Evolutionary conservation across 78 protist genomes (phyloP), one percentile per base, ranked within the genome.

Genomic region (Guillardia theta): DNA sequence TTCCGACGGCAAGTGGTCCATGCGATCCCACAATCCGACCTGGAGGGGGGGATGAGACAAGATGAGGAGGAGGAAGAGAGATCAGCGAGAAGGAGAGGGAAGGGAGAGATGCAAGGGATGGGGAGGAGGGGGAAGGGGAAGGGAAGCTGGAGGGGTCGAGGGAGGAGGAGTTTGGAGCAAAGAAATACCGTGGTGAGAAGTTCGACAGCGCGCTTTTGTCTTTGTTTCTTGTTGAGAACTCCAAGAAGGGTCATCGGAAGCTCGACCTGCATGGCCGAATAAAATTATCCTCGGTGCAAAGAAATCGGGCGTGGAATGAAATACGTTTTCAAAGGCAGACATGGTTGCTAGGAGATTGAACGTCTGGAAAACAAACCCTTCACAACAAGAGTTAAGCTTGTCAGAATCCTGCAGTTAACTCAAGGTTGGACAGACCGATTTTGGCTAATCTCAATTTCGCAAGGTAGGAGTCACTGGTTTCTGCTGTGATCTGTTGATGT

Each of bases 281-380:
- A 15, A n/a, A n/a, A n/a, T n/a, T n/a, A n/a, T n/a, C n/a, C n/a
- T n/a, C 58, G 58, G 15, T 50, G 58, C 30, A 50, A 50, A 15
- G 58, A 15, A 50, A 15, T 10, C 30, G 58, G 58, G 15, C 30
- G 58, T 10, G 58, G 58, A 50, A 15, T 10, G 58, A 15, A 50
- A 15, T 30, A 98, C 98, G 83, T 98, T 98, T 88, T 98, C 99
- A 48, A 64, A 96, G 1, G 99, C 99, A 39, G 97, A 78, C 97
- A 98, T 95, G 22, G 98, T 98, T 9, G 99, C 98, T 39, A 98
- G 50, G 30, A 98, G 94, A 54, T 98, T 98, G 94, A 98, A 98
- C 0, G 98, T 98, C 90, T 98, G 99, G 78, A 98, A 98, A 12
- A 98, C 99, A 50, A 98, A 98, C 0, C 99, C 97, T 41, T 22